phyloP scores from a whole-genome alignment of 1,139 yeast species.

The Citeromyces hawaiiensis region DNA sequence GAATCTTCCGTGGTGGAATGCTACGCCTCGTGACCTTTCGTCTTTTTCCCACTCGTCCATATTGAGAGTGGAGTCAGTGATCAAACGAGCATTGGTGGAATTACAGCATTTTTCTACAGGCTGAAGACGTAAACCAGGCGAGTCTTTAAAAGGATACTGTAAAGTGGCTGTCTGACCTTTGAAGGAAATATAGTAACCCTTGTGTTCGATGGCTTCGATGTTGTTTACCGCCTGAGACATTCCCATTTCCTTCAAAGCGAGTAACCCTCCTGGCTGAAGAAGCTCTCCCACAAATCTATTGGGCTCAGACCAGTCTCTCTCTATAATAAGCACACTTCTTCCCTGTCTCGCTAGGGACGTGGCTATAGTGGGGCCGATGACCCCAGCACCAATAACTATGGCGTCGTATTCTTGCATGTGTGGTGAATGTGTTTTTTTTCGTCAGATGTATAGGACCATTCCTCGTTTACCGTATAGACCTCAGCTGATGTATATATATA shows the following conservation, averaged over 20 bases:
- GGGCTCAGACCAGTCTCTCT: slow-evolving; percentile 84
- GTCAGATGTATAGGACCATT: background rate
- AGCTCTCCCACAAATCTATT: slow-evolving; percentile 96
- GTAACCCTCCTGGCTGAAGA: slow-evolving; percentile 89
- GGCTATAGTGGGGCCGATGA: slow-evolving; percentile 89
- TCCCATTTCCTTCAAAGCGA: slow-evolving; percentile 71
- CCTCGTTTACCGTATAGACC: slow-evolving; percentile 1
- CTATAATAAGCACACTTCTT: slow-evolving; percentile 59
- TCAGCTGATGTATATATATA: background rate
- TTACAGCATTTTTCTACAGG: slow-evolving; percentile 43
- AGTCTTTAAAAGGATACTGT: slow-evolving; percentile 60
- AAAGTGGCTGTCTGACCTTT: slow-evolving; percentile 41
- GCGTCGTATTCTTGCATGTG: slow-evolving; percentile 31
- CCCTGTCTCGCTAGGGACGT: slow-evolving; percentile 87
- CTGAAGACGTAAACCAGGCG: slow-evolving; percentile 26
- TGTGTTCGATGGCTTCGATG: slow-evolving; percentile 66
- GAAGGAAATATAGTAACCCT: slow-evolving; percentile 74
- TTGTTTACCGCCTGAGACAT: slow-evolving; percentile 67
- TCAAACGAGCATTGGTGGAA: slow-evolving; percentile 37
- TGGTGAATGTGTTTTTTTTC: background rate
- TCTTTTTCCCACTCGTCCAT: slow-evolving; percentile 43
- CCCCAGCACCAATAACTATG: slow-evolving; percentile 87
- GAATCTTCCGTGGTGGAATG: slow-evolving; percentile 89
- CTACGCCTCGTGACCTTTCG: slow-evolving; percentile 59
- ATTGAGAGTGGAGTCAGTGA: slow-evolving; percentile 26